Conservation (phyloP, 2,329 filamentous ascomycete species). For the Graphilbum sp. region DNA sequence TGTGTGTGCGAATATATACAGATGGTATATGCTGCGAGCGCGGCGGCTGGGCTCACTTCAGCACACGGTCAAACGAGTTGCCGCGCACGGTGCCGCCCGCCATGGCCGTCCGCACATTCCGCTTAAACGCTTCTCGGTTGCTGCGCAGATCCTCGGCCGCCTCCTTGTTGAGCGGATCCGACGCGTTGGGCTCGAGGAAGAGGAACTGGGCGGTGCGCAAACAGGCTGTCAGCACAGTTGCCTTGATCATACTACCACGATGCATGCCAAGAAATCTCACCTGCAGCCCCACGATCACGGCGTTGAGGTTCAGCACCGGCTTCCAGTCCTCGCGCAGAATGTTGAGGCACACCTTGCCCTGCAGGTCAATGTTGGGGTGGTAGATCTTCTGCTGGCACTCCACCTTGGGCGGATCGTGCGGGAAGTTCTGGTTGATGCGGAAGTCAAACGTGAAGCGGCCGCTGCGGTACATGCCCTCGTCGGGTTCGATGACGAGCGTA, state of each 20-base stretch:
- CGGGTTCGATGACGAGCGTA: conserved; percentile 63
- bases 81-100: conserved; percentile 60
- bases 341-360: conserved; percentile 96
- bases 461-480: conserved; percentile 77
- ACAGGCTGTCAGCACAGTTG: no score
- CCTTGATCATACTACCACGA: no score
- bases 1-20: no score
- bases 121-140: conserved; percentile 78
- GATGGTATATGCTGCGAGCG: no score
- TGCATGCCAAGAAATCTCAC: no score
- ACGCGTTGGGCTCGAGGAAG: conserved; percentile 94
- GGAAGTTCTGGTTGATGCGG: conserved; percentile 85
- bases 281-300: conserved; percentile 91
- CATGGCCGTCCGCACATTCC: conserved; percentile 79
- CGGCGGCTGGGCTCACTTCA: conserved; percentile 34
- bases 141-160: conserved; percentile 80
- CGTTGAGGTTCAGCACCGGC: conserved; percentile 90
- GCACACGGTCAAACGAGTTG: conserved; percentile 60
- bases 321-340: conserved; percentile 98
- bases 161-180: conserved; percentile 96
- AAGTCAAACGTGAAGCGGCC: conserved; percentile 84
- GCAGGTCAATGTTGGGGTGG: conserved; percentile 94
- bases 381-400: conserved; percentile 97
- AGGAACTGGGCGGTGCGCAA: no score
- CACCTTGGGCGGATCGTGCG: conserved; percentile 94